These are phyloP conservation scores for Ogataea nitratoaversa DNA, from an alignment of 805 yeast genomes.

Conservation along the genomic window DNA sequence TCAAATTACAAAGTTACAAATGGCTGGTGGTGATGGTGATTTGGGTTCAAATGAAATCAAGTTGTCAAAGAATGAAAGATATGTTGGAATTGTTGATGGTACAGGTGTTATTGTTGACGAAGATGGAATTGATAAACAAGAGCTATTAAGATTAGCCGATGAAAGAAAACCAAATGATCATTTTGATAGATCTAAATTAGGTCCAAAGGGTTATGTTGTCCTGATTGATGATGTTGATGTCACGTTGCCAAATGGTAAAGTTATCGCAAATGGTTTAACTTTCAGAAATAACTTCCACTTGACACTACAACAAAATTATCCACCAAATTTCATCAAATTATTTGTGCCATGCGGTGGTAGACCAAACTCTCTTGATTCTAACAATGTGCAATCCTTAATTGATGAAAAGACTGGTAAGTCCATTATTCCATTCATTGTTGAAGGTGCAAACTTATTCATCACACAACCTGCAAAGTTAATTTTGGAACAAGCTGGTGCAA, in stretches of 20 bases:
- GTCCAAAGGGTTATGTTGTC: conserved; percentile 74
- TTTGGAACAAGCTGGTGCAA: conserved; percentile 81
- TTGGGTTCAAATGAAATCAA: conserved; percentile 93
- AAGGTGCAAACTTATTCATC: conserved; percentile 94
- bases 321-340: conserved; percentile 58
- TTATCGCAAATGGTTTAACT: conserved; percentile 76
- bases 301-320: conserved; percentile 58
- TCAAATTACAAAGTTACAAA: conserved; percentile 75
- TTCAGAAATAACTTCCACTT: conserved; percentile 91
- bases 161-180: conserved; percentile 69
- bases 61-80: conserved; percentile 75
- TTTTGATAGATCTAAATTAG: conserved; percentile 63
- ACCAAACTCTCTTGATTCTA: conserved; percentile 90
- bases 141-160: conserved; percentile 73
- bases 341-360: conserved; percentile 99
- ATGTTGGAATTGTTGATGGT: conserved; percentile 90
- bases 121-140: conserved; percentile 76
- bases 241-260: conserved; percentile 69
- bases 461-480: conserved; percentile 90
- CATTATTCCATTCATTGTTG: conserved; percentile 83
- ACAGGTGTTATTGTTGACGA: conserved; percentile 94
- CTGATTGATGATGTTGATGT: conserved; percentile 82
- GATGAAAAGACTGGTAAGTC: conserved; percentile 73
- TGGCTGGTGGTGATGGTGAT: conserved; percentile 99
- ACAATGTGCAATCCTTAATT: conserved; percentile 69